These are phyloP conservation scores for Saccharomyces pastorianus DNA, from an alignment of 1,139 yeast genomes.

Conservation along the genomic window DNA sequence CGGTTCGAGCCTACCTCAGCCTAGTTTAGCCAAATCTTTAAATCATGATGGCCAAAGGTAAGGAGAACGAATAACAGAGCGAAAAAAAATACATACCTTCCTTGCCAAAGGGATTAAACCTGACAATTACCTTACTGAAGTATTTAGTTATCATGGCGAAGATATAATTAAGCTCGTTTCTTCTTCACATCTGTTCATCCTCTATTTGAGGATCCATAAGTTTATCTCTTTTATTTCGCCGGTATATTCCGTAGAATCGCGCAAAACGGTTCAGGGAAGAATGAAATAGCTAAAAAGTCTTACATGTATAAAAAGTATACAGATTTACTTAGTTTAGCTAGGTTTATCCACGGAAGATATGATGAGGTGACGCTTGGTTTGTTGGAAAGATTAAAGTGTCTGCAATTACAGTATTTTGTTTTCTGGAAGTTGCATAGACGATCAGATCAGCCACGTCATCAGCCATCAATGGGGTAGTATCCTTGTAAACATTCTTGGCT, in stretches of 20 bases:
- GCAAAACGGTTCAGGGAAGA: background rate
- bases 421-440: slow-evolving; percentile 63
- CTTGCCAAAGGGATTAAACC: slow-evolving; percentile 66
- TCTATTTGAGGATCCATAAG: background rate
- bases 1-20: background rate
- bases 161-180: background rate
- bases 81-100: slow-evolving; percentile 43
- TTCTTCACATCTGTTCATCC: background rate
- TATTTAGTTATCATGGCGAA: slow-evolving; percentile 74
- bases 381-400: slow-evolving; percentile 70
- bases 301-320: background rate
- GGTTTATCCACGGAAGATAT: slow-evolving; percentile 34
- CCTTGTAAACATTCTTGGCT: slow-evolving; percentile 67
- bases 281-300: background rate
- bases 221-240: background rate
- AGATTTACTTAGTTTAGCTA: background rate
- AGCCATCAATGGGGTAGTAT: slow-evolving; percentile 65
- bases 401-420: slow-evolving; percentile 68
- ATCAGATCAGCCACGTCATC: slow-evolving; percentile 78
- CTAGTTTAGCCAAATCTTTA: background rate
- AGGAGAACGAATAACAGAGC: background rate
- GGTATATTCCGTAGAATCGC: background rate
- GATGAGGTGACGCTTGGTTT: slow-evolving; percentile 70
- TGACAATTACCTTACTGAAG: slow-evolving; percentile 67
- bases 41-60: background rate